Conservation (phyloP, 2,329 filamentous ascomycete species). For the Fusarium zealandicum region DNA sequence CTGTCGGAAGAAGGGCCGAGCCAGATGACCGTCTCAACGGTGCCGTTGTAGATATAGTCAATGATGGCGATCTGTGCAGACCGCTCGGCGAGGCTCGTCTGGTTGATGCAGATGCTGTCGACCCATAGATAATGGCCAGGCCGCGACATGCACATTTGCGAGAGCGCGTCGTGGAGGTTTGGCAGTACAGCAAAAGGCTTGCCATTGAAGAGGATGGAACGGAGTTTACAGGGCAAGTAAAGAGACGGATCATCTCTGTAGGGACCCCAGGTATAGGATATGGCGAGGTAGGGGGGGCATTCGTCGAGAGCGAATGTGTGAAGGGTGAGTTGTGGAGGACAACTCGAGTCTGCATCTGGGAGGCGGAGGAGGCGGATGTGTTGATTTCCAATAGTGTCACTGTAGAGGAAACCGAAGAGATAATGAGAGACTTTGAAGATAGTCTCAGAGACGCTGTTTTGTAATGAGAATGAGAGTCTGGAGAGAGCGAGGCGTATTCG, state of each 20-base stretch:
- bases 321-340: slow-evolving; percentile 16
- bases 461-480: neutral
- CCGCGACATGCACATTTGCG: slow-evolving; percentile 13
- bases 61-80: slow-evolving; percentile 35
- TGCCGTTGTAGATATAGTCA: slow-evolving; percentile 30
- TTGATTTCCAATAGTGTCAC: slow-evolving; percentile 11
- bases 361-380: slow-evolving; percentile 31
- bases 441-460: neutral
- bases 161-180: slow-evolving; percentile 26
- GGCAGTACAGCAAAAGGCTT: slow-evolving; percentile 23
- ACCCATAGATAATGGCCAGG: slow-evolving; percentile 33
- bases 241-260: neutral
- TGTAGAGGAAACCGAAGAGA: slow-evolving; percentile 12
- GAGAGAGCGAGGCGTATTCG: neutral
- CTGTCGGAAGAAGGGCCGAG: slow-evolving; percentile 23
- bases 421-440: neutral
- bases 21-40: slow-evolving; percentile 35
- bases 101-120: slow-evolving; percentile 40
- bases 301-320: slow-evolving; percentile 24
- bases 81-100: slow-evolving; percentile 25
- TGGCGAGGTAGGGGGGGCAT: slow-evolving; percentile 31
- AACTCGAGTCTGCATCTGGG: slow-evolving; percentile 5
- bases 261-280: slow-evolving; percentile 40
- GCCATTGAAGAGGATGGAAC: slow-evolving; percentile 18
- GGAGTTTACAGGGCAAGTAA: slow-evolving; percentile 1